Percentiles rank a stretch among this genome's conserved stretches.
These are phyloP conservation scores for Zygosaccharomyces kombuchaensis DNA, from an alignment of 805 yeast genomes.

Conservation along the genomic window DNA sequence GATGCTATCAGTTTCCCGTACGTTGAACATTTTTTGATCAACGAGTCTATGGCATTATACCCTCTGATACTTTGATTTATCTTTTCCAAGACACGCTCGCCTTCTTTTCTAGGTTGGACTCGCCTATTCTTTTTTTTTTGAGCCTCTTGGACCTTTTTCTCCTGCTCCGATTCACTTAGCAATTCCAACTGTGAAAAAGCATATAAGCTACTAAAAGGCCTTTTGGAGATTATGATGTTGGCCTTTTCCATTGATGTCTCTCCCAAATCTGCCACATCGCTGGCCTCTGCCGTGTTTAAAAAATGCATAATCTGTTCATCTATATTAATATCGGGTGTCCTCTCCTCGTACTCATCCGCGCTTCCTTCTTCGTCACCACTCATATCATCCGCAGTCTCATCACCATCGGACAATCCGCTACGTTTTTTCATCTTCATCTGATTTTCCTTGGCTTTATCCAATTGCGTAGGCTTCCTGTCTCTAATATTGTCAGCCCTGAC, in stretches of 20 bases:
- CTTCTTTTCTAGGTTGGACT: slow-evolving; percentile 52
- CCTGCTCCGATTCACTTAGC: slow-evolving; percentile 33
- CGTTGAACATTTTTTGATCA: slow-evolving; percentile 75
- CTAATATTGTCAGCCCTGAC: slow-evolving; percentile 38
- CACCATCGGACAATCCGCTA: slow-evolving; percentile 18
- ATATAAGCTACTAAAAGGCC: slow-evolving; percentile 66
- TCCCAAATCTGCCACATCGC: slow-evolving; percentile 78
- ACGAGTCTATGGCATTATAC: slow-evolving; percentile 90
- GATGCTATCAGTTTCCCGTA: slow-evolving; percentile 66
- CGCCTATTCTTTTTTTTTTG: slow-evolving; percentile 37
- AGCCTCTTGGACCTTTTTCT: slow-evolving; percentile 20
- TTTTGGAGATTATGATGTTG: slow-evolving; percentile 50
- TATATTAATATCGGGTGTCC: slow-evolving; percentile 38
- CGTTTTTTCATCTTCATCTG: slow-evolving; percentile 20
- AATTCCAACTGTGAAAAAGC: slow-evolving; percentile 58
- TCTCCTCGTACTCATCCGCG: slow-evolving; percentile 32
- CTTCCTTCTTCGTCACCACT: slow-evolving; percentile 43
- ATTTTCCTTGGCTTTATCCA: slow-evolving; percentile 33
- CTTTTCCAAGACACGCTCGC: slow-evolving; percentile 69
- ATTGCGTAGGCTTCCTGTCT: slow-evolving; percentile 24
- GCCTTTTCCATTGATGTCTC: slow-evolving; percentile 67
- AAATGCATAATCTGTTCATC: slow-evolving; percentile 69
- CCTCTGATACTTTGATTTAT: slow-evolving; percentile 72
- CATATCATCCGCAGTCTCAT: slow-evolving; percentile 24
- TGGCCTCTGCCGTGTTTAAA: slow-evolving; percentile 68